Base-by-base conservation (phyloP, 495 filamentous ascomycete genomes). In the Achaetomiella virescens region DNA sequence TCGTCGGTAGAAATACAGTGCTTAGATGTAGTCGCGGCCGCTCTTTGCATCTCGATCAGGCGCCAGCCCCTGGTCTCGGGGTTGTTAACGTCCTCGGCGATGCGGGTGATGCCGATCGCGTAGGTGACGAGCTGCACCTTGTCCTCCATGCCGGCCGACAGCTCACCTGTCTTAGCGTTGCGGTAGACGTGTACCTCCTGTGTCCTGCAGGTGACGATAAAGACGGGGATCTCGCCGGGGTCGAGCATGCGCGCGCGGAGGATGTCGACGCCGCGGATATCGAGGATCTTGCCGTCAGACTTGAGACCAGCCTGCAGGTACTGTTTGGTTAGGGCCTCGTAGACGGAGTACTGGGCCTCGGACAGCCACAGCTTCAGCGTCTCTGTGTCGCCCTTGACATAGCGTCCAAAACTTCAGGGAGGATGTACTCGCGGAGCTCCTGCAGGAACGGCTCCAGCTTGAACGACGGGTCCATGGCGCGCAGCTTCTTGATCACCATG, bases 71-170 rank as follows among this genome's bases (percentile, higher is more conserved):
- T 80, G 5, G 93, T 98, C 72, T 98, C 93, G 1, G 90, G 89
- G 72, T 97, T 97, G 75, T 83, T 91, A 52, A 97, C 93, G 60
- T 98, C 93, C 64, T 98, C 93, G 21, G 92, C 81, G 36, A 96
- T 83, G 52, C 93, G 78, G 2, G 93, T 97, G 51, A 97, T 85
- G 51, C 93, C 93, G 61, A 98, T 97, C 41, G 91, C 93, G 62
- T 98, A 98, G 1, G 95, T 97, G 59, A 98, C 93, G 54, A 95
- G 86, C 70, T 97, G 92, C 29, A 98, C 93, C 73, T 88, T 91
- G 72, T 98, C 93, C 70, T 98, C 95, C 90, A 96, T 96, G 29
- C 93, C 93, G n/a, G 93, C 93, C 18, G 91, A 90, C 38, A 98
- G 81, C 62, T 96, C 78, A 53, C 82, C 81, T 0, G 88, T 87